Conservation (phyloP, 768 basidiomycete species). For the Mrakia gelida region DNA sequence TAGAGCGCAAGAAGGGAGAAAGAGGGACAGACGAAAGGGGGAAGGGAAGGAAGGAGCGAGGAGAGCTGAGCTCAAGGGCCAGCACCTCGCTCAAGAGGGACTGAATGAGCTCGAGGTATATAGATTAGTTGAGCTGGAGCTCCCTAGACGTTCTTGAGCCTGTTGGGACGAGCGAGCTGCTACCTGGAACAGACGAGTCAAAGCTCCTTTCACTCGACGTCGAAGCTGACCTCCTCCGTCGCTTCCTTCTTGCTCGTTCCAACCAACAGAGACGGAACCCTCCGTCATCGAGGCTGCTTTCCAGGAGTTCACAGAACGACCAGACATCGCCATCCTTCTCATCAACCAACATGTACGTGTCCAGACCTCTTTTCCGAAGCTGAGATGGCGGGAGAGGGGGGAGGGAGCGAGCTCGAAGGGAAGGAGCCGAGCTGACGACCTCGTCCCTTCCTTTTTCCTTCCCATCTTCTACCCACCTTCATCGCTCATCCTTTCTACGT, state of each 20-base stretch:
- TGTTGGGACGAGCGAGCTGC: background rate
- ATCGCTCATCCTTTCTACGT: background rate
- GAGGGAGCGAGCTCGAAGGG: background rate
- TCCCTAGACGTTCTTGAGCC: background rate
- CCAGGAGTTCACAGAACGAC: conserved; percentile 88
- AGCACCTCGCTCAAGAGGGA: too few species aligned
- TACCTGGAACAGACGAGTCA: background rate
- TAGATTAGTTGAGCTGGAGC: too few species aligned
- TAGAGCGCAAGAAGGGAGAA: background rate
- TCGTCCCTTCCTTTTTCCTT: background rate
- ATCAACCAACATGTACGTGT: conserved; percentile 93
- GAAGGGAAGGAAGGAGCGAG: background rate
- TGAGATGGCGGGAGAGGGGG: background rate
- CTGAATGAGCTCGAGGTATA: too few species aligned
- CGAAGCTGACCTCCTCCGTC: background rate
- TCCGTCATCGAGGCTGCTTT: conserved; percentile 87
- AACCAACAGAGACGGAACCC: conserved; percentile 72
- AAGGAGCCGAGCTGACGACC: background rate
- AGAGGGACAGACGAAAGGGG: background rate
- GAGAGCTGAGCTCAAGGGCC: background rate
- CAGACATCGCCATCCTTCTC: conserved; percentile 90
- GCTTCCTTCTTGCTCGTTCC: background rate
- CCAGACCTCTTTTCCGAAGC: background rate
- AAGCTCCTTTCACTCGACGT: background rate
- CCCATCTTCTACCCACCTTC: background rate